Evolutionary conservation across 768 basidiomycete genomes (phyloP), one percentile per base, ranked within the genome.

Genomic region (Psilocybe sp.): DNA sequence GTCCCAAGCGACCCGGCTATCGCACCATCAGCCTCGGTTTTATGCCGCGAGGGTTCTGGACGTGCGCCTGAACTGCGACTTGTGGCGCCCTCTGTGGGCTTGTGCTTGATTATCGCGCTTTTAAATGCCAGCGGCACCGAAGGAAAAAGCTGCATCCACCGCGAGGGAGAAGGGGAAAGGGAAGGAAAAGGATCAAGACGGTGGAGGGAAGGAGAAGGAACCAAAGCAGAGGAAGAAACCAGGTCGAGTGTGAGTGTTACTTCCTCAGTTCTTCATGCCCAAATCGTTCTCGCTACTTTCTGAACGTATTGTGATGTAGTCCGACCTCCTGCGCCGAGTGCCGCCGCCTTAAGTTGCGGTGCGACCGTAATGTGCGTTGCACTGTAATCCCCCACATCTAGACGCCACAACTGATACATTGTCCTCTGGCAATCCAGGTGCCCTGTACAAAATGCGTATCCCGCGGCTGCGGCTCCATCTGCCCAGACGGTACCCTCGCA

Each of bases 401-500:
- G 23, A 46, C 36, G 20, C 31, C 36, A 7, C 3, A 3, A 7
- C 23, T 28, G 23, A 28, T 28, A 28, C n/a, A 28, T 47, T 34
- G 15, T 35, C 31, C 41, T 28, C 32, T 49, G 40, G 42, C 39
- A 43, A 40, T 48, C 19, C 57, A 89, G 86, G 75, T 89, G 32
- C 88, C 88, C 10, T 91, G 88, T 67, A 84, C 85, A 66, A 89
- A 82, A 63, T 91, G 89, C 60, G 78, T 79, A 18, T 84, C 84
- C 50, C 74, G 87, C 59, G 88, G 88, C 32, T 90, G 87, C 59
- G 81, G 80, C 18, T 71, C 80, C 14, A 85, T 90, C 49, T 91
- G 88, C 66, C 88, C 88, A n/a, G 80, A 84, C 49, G 88, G 88
- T 84, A 55, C 75, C 8, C 67, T 81, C 52, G 75, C 77, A 4